Percentiles rank a stretch among this genome's conserved stretches.
Evolutionary conservation across 768 basidiomycete genomes (phyloP).

Genomic region (Termitomyces bulborhizus): DNA sequence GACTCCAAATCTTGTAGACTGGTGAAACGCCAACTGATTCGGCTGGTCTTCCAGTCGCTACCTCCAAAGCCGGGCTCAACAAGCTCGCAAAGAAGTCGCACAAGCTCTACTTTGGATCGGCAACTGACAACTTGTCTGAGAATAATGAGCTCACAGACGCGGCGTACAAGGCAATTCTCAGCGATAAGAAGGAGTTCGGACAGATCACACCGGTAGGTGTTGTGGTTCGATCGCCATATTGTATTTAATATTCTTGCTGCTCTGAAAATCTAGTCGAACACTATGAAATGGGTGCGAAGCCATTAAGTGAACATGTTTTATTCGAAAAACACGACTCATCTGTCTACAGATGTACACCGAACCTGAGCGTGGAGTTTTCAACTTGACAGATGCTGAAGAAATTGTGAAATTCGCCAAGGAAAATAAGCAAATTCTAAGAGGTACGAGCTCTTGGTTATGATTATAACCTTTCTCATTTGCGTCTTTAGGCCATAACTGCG

Average conservation of each 20-base stretch:
- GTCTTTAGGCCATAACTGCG: constrained; percentile 35
- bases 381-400: constrained; percentile 35
- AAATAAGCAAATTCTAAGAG: constrained; percentile 41
- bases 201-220: constrained; percentile 39
- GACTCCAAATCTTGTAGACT: not conserved
- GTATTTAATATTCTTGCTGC: not conserved
- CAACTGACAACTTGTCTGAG: constrained; percentile 32
- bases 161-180: constrained; percentile 31
- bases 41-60: not conserved
- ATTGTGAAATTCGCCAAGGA: constrained; percentile 37
- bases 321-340: not conserved
- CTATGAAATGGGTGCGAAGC: constrained; percentile 47
- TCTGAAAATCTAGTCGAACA: constrained; percentile 25
- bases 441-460: constrained; percentile 9
- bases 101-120: constrained; percentile 45
- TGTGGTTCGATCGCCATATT: not conserved
- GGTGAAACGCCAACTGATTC: not conserved
- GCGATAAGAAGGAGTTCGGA: constrained; percentile 32
- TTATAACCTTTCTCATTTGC: not conserved
- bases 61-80: constrained; percentile 25
- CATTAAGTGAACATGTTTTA: not conserved
- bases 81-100: constrained; percentile 36
- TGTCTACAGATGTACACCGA: constrained; percentile 46
- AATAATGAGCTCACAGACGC: constrained; percentile 31
- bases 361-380: constrained; percentile 38